phyloP scores from a whole-genome alignment of 306 rosid genomes.

The Dryas alaskensis region DNA sequence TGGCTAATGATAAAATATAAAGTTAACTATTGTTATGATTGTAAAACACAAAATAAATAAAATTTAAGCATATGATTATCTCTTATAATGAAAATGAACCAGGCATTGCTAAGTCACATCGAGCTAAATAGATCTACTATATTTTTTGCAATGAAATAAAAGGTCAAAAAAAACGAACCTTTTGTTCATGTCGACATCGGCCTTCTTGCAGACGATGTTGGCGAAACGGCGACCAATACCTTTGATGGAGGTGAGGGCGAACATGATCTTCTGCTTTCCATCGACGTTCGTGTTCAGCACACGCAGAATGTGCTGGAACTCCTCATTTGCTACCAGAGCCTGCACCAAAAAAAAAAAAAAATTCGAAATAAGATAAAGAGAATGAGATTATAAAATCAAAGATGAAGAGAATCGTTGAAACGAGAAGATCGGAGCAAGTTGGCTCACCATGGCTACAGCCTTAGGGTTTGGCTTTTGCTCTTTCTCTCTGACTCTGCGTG shows the following conservation, averaged over 20 bases:
- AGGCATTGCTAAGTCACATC: neutral
- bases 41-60: neutral
- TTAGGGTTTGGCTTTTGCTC: conserved; percentile 11
- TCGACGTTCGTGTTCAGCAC: conserved; percentile 64
- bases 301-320: conserved; percentile 69
- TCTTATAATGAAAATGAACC: neutral
- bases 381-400: neutral
- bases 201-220: conserved; percentile 64
- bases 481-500: conserved; percentile 4
- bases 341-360: conserved; percentile 17
- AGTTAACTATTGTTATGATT: neutral
- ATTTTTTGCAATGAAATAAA: neutral
- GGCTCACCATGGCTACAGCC: conserved; percentile 38
- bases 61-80: neutral
- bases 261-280: conserved; percentile 65
- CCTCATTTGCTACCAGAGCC: conserved; percentile 66
- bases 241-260: conserved; percentile 63
- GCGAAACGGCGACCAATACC: conserved; percentile 68
- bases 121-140: neutral
- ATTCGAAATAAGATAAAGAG: neutral
- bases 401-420: neutral
- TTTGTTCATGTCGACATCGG: conserved; percentile 63
- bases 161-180: conserved; percentile 26
- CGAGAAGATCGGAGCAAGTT: neutral
- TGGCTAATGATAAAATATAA: neutral